Evolutionary conservation across 2,329 filamentous ascomycete genomes (phyloP).

Genomic region (Fusarium tjaetaba): DNA sequence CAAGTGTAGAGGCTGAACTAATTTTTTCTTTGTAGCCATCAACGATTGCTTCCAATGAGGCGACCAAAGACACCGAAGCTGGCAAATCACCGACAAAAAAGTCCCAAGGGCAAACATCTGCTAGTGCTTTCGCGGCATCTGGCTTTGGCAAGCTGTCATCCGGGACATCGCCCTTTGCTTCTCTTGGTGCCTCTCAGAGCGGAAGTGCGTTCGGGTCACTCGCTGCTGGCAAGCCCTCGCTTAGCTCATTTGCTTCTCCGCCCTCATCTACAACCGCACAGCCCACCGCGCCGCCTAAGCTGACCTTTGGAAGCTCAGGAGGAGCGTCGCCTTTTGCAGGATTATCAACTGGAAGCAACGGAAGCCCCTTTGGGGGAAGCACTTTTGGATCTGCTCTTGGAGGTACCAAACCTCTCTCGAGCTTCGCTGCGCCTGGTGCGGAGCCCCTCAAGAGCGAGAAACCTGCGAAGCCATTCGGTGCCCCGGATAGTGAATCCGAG

Average conservation of each 20-base stretch:
- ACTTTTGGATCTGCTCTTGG: slow-evolving; percentile 51
- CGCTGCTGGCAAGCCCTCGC: slow-evolving; percentile 47
- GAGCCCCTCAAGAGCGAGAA: slow-evolving; percentile 64
- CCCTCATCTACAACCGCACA: slow-evolving; percentile 35
- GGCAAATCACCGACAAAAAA: slow-evolving; percentile 42
- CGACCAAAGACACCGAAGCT: slow-evolving; percentile 34
- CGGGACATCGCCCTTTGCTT: slow-evolving; percentile 72
- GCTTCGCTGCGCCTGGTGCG: slow-evolving; percentile 73
- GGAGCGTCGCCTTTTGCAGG: slow-evolving; percentile 60
- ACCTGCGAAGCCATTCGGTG: slow-evolving; percentile 78
- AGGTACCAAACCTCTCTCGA: slow-evolving; percentile 62
- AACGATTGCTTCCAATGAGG: slow-evolving; percentile 28
- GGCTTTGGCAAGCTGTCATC: slow-evolving; percentile 73
- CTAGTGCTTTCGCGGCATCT: slow-evolving; percentile 73
- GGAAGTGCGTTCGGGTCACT: slow-evolving; percentile 61
- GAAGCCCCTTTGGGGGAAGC: slow-evolving; percentile 53
- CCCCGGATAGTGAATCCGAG: slow-evolving; percentile 73
- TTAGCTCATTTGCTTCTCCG: slow-evolving; percentile 49
- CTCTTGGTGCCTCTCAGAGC: slow-evolving; percentile 59
- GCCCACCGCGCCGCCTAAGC: slow-evolving; percentile 53
- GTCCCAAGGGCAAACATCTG: slow-evolving; percentile 55
- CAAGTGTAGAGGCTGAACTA: slow-evolving; percentile 3
- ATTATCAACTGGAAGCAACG: slow-evolving; percentile 54
- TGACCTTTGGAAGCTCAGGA: slow-evolving; percentile 58
- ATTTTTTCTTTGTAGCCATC: slow-evolving; percentile 29